These are phyloP conservation scores for Colletotrichum higginsianum DNA, from an alignment of 2,329 filamentous ascomycete species.

Conservation along the genomic window DNA sequence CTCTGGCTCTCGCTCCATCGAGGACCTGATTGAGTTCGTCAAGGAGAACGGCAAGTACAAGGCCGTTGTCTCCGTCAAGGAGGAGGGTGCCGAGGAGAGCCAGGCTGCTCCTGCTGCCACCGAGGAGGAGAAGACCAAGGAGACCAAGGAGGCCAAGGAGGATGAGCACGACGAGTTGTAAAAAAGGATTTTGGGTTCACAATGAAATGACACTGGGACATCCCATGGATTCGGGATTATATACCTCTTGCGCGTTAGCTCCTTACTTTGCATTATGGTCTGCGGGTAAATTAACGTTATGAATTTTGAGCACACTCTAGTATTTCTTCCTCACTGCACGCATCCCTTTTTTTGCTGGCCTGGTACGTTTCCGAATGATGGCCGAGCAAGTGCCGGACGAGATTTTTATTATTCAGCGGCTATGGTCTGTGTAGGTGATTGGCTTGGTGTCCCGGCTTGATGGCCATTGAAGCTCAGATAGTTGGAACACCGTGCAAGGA, in stretches of 20 bases:
- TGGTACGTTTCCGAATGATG: neutral
- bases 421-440: too few relatives aligned
- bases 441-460: too few relatives aligned
- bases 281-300: conserved; percentile 40
- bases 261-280: conserved; percentile 39
- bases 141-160: conserved; percentile 61
- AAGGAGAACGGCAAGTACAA: conserved; percentile 95
- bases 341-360: too few relatives aligned
- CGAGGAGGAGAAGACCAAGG: conserved; percentile 62
- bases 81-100: conserved; percentile 69
- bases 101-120: conserved; percentile 66
- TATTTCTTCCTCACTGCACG: too few relatives aligned
- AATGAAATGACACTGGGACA: conserved; percentile 39
- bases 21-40: conserved; percentile 93
- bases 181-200: conserved; percentile 50
- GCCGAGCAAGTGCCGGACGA: too few relatives aligned
- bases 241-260: conserved; percentile 45
- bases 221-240: conserved; percentile 42
- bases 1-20: conserved; percentile 87
- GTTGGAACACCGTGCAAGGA: too few relatives aligned
- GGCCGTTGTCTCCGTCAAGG: conserved; percentile 74
- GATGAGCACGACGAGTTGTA: conserved; percentile 83
- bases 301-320: conserved; percentile 18
- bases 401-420: too few relatives aligned
- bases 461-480: too few relatives aligned